Evolutionary conservation across 202 grass and related monocot genomes (phyloP).

Genomic region (Carex arenaria): DNA sequence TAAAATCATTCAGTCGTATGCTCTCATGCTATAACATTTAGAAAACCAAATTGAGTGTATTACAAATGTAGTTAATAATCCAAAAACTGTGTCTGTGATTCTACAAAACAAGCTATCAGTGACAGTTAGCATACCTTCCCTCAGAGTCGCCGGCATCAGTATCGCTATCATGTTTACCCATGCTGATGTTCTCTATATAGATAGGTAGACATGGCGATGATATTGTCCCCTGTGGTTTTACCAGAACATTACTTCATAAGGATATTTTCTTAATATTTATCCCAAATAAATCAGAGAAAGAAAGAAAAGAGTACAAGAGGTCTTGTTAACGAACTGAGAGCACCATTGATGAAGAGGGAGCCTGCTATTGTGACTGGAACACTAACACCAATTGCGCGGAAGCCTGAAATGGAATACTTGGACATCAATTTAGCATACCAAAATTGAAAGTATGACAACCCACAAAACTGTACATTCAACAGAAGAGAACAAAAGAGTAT

Average conservation of each 20-base stretch:
- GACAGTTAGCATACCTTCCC: conserved; percentile 25
- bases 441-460: background rate
- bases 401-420: conserved; percentile 26
- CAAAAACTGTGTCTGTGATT: too few species aligned
- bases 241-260: background rate
- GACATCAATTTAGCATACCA: background rate
- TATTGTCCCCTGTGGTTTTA: conserved; percentile 31
- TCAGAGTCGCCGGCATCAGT: conserved; percentile 24
- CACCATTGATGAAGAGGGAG: conserved; percentile 47
- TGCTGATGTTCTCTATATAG: conserved; percentile 34
- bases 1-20: background rate
- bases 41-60: too few species aligned
- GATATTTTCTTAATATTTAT: background rate
- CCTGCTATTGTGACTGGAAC: conserved; percentile 10
- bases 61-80: too few species aligned
- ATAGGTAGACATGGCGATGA: conserved; percentile 23
- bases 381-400: conserved; percentile 45
- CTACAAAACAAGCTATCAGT: background rate
- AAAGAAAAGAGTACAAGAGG: conserved; percentile 7
- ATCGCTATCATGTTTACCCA: conserved; percentile 36
- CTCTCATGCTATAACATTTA: too few species aligned
- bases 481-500: background rate
- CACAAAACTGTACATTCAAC: background rate
- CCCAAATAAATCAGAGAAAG: background rate
- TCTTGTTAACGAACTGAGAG: conserved; percentile 33